Evolutionary conservation across 495 filamentous ascomycete genomes (phyloP).

Genomic region (Hypomontagnella monticulosa): DNA sequence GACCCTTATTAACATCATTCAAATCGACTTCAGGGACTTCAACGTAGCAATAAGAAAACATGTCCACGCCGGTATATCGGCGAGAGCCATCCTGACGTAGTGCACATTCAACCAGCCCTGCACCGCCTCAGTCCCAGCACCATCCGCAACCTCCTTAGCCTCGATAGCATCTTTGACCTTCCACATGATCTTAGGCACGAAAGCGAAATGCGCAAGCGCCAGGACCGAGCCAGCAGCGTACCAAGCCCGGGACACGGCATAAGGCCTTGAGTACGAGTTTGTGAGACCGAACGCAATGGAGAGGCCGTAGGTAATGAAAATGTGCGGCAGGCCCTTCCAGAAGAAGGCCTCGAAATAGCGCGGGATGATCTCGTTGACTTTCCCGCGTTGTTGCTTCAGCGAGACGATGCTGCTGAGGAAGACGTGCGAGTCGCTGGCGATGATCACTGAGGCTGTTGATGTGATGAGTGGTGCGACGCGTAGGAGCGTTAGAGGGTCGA

Average conservation of each 20-base stretch:
- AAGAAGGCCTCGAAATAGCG: slow-evolving; percentile 47
- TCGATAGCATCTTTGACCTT: slow-evolving; percentile 38
- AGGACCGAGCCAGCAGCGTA: slow-evolving; percentile 39
- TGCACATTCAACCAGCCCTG: slow-evolving; percentile 41
- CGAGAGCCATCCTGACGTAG: slow-evolving; percentile 30
- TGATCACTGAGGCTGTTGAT: slow-evolving; percentile 52
- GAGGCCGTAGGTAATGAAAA: slow-evolving; percentile 36
- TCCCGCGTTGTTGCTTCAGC: slow-evolving; percentile 22
- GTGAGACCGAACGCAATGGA: slow-evolving; percentile 34
- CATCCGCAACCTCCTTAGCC: slow-evolving; percentile 26
- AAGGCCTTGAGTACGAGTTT: slow-evolving; percentile 29
- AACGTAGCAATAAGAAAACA: slow-evolving; percentile 41
- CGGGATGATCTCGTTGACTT: slow-evolving; percentile 39
- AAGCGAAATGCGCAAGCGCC: slow-evolving; percentile 40
- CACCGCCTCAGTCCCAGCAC: slow-evolving; percentile 13
- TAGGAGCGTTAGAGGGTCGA: slow-evolving; percentile 52
- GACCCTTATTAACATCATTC: background rate
- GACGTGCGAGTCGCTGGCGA: slow-evolving; percentile 48
- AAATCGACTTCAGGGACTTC: slow-evolving; percentile 36
- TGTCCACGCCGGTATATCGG: slow-evolving; percentile 42
- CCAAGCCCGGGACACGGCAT: slow-evolving; percentile 36
- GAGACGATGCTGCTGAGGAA: slow-evolving; percentile 41
- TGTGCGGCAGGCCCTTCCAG: slow-evolving; percentile 31
- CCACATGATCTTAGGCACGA: slow-evolving; percentile 41
- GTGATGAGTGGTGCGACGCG: slow-evolving; percentile 51